A percentile compares a stretch with the other conserved stretches of the same genome.
These are phyloP conservation scores for Entamoeba dispar DNA, from an alignment of 208 protist species.

Conservation along the genomic window DNA sequence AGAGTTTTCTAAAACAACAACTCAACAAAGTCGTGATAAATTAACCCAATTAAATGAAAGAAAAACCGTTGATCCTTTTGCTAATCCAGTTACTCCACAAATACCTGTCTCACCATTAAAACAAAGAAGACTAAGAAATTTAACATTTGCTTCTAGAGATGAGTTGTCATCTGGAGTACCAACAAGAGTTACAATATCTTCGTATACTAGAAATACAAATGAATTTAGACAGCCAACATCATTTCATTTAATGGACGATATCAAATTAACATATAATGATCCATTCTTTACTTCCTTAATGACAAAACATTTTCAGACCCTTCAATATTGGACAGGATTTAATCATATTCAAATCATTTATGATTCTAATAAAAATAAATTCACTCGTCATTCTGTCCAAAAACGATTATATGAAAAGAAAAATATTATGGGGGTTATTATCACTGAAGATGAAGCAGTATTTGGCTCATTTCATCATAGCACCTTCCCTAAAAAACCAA, in stretches of 20 bases:
- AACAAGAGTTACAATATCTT: not conserved
- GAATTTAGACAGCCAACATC: not conserved
- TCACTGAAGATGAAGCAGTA: not conserved
- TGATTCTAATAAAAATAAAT: not conserved
- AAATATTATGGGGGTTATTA: not conserved
- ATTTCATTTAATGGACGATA: not conserved
- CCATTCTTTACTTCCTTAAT: not conserved
- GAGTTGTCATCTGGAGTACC: not conserved
- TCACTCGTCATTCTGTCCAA: not conserved
- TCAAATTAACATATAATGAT: not conserved
- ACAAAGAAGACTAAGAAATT: not conserved
- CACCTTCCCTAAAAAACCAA: not conserved
- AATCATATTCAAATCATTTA: not conserved
- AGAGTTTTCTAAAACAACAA: not conserved
- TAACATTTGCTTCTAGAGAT: not conserved
- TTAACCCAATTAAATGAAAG: not conserved
- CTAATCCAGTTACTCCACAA: not conserved
- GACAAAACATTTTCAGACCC: not conserved
- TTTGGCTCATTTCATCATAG: not conserved
- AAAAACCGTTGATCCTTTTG: not conserved
- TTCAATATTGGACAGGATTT: not conserved
- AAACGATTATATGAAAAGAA: not conserved
- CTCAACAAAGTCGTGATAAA: not conserved
- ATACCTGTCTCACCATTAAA: not conserved
- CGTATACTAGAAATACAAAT: not conserved